phyloP scores from a whole-genome alignment of 805 yeast species.

The Saccharomycopsis lassenensis region DNA sequence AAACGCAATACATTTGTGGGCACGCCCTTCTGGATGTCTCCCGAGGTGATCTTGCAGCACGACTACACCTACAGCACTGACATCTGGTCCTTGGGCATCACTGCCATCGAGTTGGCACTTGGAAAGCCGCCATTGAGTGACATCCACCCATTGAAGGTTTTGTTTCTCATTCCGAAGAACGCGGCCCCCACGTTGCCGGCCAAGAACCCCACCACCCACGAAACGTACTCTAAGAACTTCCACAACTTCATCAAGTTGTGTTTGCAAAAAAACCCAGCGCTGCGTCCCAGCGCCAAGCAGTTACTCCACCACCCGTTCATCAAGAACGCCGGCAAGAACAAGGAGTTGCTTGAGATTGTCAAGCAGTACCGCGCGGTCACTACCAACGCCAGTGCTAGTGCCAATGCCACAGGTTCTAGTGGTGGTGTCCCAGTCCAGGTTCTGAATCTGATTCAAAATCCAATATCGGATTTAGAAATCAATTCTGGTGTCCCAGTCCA shows the following conservation, averaged over 20 bases:
- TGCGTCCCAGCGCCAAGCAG: slow-evolving; percentile 53
- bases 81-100: slow-evolving; percentile 89
- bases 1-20: slow-evolving; percentile 77
- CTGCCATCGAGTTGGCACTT: slow-evolving; percentile 59
- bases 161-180: slow-evolving; percentile 39
- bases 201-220: slow-evolving; percentile 12
- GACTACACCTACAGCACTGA: slow-evolving; percentile 85
- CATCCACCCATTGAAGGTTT: slow-evolving; percentile 44
- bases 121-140: slow-evolving; percentile 63
- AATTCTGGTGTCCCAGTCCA: no score
- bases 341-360: slow-evolving; percentile 29
- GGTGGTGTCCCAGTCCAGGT: no score
- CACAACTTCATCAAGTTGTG: slow-evolving; percentile 62
- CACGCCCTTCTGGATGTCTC: slow-evolving; percentile 98
- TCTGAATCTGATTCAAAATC: no score
- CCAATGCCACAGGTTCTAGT: no score
- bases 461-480: no score
- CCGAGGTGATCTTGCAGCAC: slow-evolving; percentile 65
- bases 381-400: no score
- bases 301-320: slow-evolving; percentile 58
- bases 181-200: slow-evolving; percentile 31
- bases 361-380: no score
- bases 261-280: slow-evolving; percentile 55
- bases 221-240: slow-evolving; percentile 36
- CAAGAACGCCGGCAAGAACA: slow-evolving; percentile 28